A percentile compares a stretch with the other conserved stretches of the same genome.
Conservation (phyloP, 2,329 filamentous ascomycete species). For the Aspergillus pseudoviridinutans region DNA sequence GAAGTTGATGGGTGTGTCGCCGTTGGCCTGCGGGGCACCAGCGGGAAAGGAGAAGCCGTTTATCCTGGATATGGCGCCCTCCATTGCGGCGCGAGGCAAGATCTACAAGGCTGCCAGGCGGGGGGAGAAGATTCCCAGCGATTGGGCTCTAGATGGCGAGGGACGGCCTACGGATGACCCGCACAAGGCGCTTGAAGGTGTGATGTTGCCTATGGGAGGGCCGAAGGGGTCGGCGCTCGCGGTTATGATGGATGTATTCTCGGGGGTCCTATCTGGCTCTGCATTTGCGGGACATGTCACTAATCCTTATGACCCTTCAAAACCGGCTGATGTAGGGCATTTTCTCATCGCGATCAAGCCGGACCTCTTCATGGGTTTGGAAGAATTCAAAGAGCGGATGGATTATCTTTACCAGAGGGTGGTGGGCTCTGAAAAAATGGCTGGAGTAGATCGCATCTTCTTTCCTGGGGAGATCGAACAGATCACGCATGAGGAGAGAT, state of each 20-base stretch:
- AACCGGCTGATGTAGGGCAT: conserved; percentile 67
- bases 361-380: conserved; percentile 67
- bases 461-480: conserved; percentile 58
- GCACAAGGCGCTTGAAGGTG: conserved; percentile 64
- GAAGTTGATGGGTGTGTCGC: conserved; percentile 70
- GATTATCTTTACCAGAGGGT: conserved; percentile 56
- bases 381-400: conserved; percentile 63
- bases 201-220: conserved; percentile 83
- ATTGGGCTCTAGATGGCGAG: conserved; percentile 72
- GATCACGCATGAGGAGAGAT: conserved; percentile 39
- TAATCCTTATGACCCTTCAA: conserved; percentile 68
- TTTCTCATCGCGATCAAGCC: conserved; percentile 69
- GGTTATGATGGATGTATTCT: conserved; percentile 89
- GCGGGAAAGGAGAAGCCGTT: conserved; percentile 59
- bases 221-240: conserved; percentile 74
- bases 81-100: conserved; percentile 43
- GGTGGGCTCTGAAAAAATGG: conserved; percentile 49
- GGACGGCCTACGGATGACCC: conserved; percentile 70
- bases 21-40: conserved; percentile 71
- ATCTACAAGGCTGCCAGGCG: conserved; percentile 43
- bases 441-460: conserved; percentile 53
- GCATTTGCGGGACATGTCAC: conserved; percentile 76
- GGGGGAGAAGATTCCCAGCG: conserved; percentile 40
- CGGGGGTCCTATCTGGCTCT: conserved; percentile 68
- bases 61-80: conserved; percentile 46